Percentiles rank a stretch among this genome's conserved stretches.
Evolutionary conservation across 306 rosid species (phyloP).

Genomic region (Argentina anserina): DNA sequence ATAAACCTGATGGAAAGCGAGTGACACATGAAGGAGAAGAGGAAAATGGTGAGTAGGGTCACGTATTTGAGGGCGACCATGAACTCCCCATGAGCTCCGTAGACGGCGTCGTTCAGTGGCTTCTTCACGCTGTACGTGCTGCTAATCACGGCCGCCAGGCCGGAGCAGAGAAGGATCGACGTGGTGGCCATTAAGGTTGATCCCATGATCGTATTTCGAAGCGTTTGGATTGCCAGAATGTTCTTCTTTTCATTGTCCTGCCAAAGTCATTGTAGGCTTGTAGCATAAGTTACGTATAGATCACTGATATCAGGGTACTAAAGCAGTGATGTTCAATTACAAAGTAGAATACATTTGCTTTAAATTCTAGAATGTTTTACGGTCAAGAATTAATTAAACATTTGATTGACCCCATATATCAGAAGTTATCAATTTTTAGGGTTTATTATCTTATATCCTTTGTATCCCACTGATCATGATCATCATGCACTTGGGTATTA

Average conservation of each 20-base stretch:
- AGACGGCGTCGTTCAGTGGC: conserved; percentile 69
- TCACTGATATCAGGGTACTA: background rate
- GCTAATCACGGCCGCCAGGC: conserved; percentile 88
- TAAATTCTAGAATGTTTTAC: too few relatives aligned
- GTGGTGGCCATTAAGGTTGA: conserved; percentile 96
- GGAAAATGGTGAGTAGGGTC: conserved; percentile 58
- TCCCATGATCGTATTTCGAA: conserved; percentile 85
- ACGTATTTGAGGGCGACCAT: conserved; percentile 88
- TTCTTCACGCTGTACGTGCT: conserved; percentile 92
- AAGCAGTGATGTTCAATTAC: too few relatives aligned
- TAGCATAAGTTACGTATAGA: background rate
- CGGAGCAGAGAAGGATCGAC: conserved; percentile 66
- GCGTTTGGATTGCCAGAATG: conserved; percentile 83
- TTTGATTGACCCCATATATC: too few relatives aligned
- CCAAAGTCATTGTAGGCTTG: background rate
- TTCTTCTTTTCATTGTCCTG: conserved; percentile 97
- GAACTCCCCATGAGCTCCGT: conserved; percentile 89
- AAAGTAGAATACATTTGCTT: too few relatives aligned
- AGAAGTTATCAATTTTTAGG: too few relatives aligned
- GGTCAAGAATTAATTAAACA: too few relatives aligned
- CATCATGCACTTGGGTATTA: too few relatives aligned
- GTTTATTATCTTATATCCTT: too few relatives aligned
- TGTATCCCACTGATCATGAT: too few relatives aligned
- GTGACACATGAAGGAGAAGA: conserved; percentile 91
- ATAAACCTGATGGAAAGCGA: conserved; percentile 82